phyloP scores from a whole-genome alignment of 257 asterid species.

The Handroanthus guayacan region DNA sequence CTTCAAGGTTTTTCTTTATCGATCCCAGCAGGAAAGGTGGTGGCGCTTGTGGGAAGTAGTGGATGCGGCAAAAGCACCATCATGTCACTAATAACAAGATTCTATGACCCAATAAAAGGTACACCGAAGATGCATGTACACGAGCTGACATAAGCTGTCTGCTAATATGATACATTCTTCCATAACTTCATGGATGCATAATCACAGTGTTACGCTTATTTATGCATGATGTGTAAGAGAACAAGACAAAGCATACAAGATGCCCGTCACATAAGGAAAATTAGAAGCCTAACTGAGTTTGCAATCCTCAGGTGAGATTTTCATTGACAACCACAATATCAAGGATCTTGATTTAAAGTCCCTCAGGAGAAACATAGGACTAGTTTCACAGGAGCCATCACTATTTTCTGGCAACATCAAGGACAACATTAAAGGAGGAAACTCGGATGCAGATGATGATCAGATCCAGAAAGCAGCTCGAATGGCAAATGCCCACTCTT shows the following conservation, averaged over 20 bases:
- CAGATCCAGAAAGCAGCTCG: constrained; percentile 66
- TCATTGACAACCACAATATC: constrained; percentile 69
- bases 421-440: constrained; percentile 78
- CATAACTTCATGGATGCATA: not conserved
- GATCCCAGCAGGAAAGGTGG: constrained; percentile 83
- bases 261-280: constrained; percentile 20
- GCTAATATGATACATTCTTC: no score
- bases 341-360: constrained; percentile 73
- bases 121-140: constrained; percentile 9
- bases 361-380: constrained; percentile 76
- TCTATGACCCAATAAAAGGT: constrained; percentile 78
- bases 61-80: constrained; percentile 92
- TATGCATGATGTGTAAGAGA: not conserved
- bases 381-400: constrained; percentile 90
- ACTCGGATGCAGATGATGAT: constrained; percentile 59
- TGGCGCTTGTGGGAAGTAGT: constrained; percentile 76
- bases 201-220: not conserved
- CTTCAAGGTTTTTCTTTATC: constrained; percentile 81
- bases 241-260: constrained; percentile 7
- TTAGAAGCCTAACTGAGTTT: constrained; percentile 37
- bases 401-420: constrained; percentile 76
- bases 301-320: constrained; percentile 60
- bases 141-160: no score
- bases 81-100: constrained; percentile 70
- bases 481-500: constrained; percentile 86